Evolutionary conservation across 345 rosid species (phyloP).

Genomic region (Eutrema yunnanense): DNA sequence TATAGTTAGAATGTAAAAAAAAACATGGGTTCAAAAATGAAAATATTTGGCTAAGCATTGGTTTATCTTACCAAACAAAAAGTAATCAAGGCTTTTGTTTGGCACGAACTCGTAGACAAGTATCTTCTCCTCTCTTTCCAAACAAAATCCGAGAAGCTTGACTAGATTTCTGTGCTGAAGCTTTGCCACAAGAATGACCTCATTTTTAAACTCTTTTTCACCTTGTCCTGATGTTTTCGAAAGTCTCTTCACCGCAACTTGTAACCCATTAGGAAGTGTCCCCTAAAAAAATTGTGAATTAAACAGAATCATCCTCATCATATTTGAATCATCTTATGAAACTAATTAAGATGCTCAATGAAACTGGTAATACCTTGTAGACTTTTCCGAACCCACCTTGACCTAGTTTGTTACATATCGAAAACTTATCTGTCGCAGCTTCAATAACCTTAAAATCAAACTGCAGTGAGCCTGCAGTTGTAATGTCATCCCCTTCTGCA

Average conservation of each 20-base stretch:
- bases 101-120: slow-evolving; percentile 47
- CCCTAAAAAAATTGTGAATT: slow-evolving; percentile 1
- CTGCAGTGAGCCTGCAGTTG: slow-evolving; percentile 39
- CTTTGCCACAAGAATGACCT: slow-evolving; percentile 42
- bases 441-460: slow-evolving; percentile 33
- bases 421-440: slow-evolving; percentile 50
- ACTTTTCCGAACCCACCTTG: slow-evolving; percentile 69
- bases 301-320: not conserved
- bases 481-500: slow-evolving; percentile 33
- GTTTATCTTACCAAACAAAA: slow-evolving; percentile 43
- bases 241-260: slow-evolving; percentile 60
- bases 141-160: slow-evolving; percentile 45
- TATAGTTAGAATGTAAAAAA: not conserved
- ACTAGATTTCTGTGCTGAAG: slow-evolving; percentile 64
- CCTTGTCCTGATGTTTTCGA: slow-evolving; percentile 57
- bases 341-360: not conserved
- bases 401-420: slow-evolving; percentile 45
- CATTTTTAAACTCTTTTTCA: slow-evolving; percentile 44
- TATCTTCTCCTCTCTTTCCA: slow-evolving; percentile 44
- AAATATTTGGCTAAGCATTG: not conserved
- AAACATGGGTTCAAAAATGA: not conserved
- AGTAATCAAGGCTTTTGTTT: slow-evolving; percentile 40
- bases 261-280: slow-evolving; percentile 28
- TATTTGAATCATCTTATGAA: not conserved
- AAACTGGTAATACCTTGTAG: slow-evolving; percentile 39